Evolutionary conservation across 192 early-diverging fungal genomes (phyloP), one percentile per base, ranked within the genome.

Genomic region (Entophlyctis luteolus): DNA sequence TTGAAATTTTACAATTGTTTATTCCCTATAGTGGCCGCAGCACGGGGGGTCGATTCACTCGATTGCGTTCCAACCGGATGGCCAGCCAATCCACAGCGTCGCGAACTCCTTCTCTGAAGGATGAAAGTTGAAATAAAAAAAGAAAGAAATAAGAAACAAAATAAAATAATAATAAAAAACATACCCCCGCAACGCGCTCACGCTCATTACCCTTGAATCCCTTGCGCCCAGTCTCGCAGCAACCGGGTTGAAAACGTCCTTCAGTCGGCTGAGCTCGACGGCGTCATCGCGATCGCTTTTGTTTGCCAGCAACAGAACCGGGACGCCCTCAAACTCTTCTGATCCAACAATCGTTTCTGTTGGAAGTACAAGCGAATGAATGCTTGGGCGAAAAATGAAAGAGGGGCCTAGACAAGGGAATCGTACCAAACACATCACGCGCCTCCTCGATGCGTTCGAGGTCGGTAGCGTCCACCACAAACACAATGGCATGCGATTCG

Each of bases 21-120:
- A 42, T 42, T 25, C 18, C 23, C 50, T 42, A 63, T 5, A 63
- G 27, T 25, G 62, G 62, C 18, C 70, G 29, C 48, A 87, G 83
- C 37, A 92, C 76, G 1, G 94, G 94, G 48, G 92, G 92, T 48
- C 89, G 77, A 48, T 87, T 87, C 38, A 75, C 71, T 57, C 87
- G 86, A 76, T 97, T 97, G 29, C 91, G 82, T 52, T 93, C 87
- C 62, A 96, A 77, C 27, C 92, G 82, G 58, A 84, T 55, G 49
- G 86, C 84, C 47, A 98, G 79, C 96, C 96, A 98, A 67, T 98
- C 93, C 14, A 98, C 81, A 0, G 93, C 93, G 10, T 91, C 86
- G 34, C 81, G 73, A 22, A 96, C 89, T 8, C 96, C 94, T 69
- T 81, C 77, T n/a, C 86, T 93, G 72, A 14, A 63, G 12, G 1